Conservation (phyloP, 345 rosid species). For the Brassica carinata region DNA sequence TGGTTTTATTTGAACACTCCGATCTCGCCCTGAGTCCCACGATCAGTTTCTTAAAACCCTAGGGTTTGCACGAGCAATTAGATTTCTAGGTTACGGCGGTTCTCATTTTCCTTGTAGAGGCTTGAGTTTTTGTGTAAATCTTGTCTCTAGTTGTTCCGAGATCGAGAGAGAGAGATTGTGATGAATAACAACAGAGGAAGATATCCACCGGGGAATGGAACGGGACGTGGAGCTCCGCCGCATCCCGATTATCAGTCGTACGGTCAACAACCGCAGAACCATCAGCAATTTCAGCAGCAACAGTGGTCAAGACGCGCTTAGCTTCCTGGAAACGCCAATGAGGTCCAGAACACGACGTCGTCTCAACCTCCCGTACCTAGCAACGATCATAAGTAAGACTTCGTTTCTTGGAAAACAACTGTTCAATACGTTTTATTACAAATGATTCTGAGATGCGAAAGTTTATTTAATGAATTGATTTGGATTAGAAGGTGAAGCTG, state of each 20-base stretch:
- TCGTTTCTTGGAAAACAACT: neutral
- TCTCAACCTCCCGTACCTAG: slow-evolving; percentile 71
- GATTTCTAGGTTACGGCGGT: neutral
- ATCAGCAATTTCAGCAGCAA: slow-evolving; percentile 23
- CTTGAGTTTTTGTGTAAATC: slow-evolving; percentile 24
- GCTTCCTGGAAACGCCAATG: slow-evolving; percentile 45
- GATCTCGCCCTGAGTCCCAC: slow-evolving; percentile 20
- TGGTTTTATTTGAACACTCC: slow-evolving; percentile 29
- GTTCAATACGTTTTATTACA: neutral
- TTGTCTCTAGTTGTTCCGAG: neutral
- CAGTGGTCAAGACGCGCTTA: slow-evolving; percentile 64
- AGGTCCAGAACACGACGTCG: slow-evolving; percentile 86
- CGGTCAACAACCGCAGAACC: slow-evolving; percentile 30
- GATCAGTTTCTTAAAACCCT: slow-evolving; percentile 14
- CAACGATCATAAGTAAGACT: slow-evolving; percentile 60
- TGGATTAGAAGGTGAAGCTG: slow-evolving; percentile 1
- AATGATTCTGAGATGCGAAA: neutral
- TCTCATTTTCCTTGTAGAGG: neutral
- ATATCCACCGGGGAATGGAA: slow-evolving; percentile 74
- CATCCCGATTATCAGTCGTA: slow-evolving; percentile 23
- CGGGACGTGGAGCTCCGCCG: slow-evolving; percentile 53
- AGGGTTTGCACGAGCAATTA: neutral
- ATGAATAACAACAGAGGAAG: slow-evolving; percentile 75
- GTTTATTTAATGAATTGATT: neutral
- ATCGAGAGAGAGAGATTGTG: slow-evolving; percentile 37